These are phyloP conservation scores for Glycyrrhiza uralensis DNA, from an alignment of 306 rosid species.

Conservation along the genomic window DNA sequence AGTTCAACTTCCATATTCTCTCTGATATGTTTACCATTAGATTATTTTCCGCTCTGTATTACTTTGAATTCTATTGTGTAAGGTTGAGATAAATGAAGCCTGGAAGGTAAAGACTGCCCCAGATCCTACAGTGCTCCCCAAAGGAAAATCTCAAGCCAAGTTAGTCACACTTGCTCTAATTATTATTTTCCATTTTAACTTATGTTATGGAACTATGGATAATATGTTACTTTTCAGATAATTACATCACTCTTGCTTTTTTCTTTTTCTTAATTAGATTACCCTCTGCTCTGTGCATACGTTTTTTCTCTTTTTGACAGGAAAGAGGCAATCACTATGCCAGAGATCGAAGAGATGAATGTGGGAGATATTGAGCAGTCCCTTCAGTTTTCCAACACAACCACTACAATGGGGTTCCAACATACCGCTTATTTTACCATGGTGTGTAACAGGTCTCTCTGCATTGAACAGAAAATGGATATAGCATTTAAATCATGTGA, in stretches of 20 bases:
- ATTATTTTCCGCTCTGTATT: neutral
- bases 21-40: neutral
- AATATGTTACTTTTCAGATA: neutral
- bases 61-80: neutral
- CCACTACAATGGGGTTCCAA: slow-evolving; percentile 44
- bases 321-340: slow-evolving; percentile 62
- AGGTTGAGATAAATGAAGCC: slow-evolving; percentile 82
- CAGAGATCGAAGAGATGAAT: slow-evolving; percentile 46
- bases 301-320: slow-evolving; percentile 30
- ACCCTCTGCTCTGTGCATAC: neutral
- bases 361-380: slow-evolving; percentile 50
- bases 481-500: neutral
- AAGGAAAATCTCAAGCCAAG: slow-evolving; percentile 82
- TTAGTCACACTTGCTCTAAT: slow-evolving; percentile 26
- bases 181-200: neutral
- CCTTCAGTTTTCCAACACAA: slow-evolving; percentile 35
- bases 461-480: neutral
- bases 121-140: slow-evolving; percentile 65
- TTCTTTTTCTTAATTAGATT: neutral
- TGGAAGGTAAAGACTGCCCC: slow-evolving; percentile 62
- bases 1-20: neutral
- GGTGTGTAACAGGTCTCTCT: slow-evolving; percentile 40
- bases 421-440: slow-evolving; percentile 54
- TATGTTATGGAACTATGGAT: neutral
- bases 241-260: neutral